These are phyloP conservation scores for Sanguinoderma infundibulare DNA, from an alignment of 1,284 basidiomycete genomes.

Conservation along the genomic window DNA sequence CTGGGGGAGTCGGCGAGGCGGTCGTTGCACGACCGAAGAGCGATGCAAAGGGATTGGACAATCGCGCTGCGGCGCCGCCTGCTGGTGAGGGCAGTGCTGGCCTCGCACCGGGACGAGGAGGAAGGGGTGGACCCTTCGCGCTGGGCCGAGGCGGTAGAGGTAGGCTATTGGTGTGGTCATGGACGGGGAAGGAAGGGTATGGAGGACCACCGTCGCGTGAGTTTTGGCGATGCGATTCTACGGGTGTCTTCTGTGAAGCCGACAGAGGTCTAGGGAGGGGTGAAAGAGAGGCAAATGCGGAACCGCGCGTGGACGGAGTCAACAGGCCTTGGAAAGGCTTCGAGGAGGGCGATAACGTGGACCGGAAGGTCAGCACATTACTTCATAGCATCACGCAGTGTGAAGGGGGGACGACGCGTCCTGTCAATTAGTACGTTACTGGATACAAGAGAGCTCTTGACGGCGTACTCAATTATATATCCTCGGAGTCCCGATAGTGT, in stretches of 20 bases:
- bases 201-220: conserved; percentile 9
- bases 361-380: conserved; percentile 63
- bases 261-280: conserved; percentile 46
- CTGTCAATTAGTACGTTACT: conserved; percentile 1
- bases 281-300: conserved; percentile 53
- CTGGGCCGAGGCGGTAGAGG: conserved; percentile 68
- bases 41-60: conserved; percentile 69
- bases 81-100: conserved; percentile 9
- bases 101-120: conserved; percentile 53
- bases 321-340: conserved; percentile 65
- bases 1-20: conserved; percentile 39
- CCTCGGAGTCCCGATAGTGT: conserved; percentile 86
- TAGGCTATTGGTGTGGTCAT: conserved; percentile 55
- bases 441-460: conserved; percentile 20
- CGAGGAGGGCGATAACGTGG: conserved; percentile 66
- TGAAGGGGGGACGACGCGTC: neutral
- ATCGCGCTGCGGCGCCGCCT: conserved; percentile 38
- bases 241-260: conserved; percentile 23
- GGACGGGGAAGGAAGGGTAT: conserved; percentile 61
- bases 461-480: conserved; percentile 57
- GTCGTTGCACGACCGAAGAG: conserved; percentile 57
- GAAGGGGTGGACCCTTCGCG: conserved; percentile 60
- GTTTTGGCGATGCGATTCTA: conserved; percentile 21
- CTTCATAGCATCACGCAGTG: conserved; percentile 40
- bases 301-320: conserved; percentile 52